Base-by-base conservation (phyloP, 2,329 filamentous ascomycete genomes). In the Nemania abortiva region DNA sequence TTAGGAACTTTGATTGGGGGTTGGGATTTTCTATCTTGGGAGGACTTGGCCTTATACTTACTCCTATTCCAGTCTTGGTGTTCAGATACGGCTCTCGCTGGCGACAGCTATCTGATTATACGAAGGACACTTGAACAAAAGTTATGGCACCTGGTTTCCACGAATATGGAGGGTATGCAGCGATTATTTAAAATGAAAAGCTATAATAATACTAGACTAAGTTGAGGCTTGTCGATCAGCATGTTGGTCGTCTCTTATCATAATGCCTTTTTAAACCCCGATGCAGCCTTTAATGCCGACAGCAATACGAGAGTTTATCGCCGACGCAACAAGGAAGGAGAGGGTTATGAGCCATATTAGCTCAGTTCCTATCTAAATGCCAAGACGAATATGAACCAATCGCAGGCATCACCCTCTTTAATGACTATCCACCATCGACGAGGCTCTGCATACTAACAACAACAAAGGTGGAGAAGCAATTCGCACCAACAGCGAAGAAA, bases 61-160 rank as follows among this genome's bases (percentile, higher is more conserved):
- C 84, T 0, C 84, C 87, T 0, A 81, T 90, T 2, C 87, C 88
- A 0, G 66, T 87, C 1, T 45, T 84, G 2, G 76, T 89, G 3
- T 81, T 86, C 72, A 79, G 81, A 29, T 89, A 86, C 71, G 88
- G 88, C 1, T 75, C 78, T 18, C 73, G 72, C 31, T 89, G 86
- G 87, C 82, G 87, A 39, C 83, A 85, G 76, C 76, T 76, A 37
- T 87, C 84, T 2, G 79, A 80, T 59, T 88, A 86, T 64, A 86
- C 84, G n/a, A 81, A 78, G 55, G 82, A 81, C 15, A 74, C 73
- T 22, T 79, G 69, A 70, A 60, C 2, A 42, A 42, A 42, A 42
- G 39, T 3, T 10, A 60, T n/a, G 7, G 15, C n/a, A 34, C 34
- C 22, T 15, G 6, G 9, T 50, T 37, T 22, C 31, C 34, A 49